Evolutionary conservation across 306 rosid genomes (phyloP).

Genomic region (Coriaria nepalensis): DNA sequence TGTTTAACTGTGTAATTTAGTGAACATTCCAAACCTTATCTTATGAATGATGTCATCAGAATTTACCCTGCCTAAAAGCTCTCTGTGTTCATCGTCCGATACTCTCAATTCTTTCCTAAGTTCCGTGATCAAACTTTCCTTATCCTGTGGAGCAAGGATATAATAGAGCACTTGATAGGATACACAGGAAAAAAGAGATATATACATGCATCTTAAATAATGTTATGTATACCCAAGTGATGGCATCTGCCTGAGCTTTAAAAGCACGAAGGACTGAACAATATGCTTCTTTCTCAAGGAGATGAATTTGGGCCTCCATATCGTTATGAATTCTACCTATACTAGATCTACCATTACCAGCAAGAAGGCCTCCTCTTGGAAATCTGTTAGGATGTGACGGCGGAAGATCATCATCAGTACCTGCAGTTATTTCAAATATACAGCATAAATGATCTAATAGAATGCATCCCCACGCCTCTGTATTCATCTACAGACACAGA

Average conservation of each 20-base stretch:
- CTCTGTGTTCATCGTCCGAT: constrained; percentile 45
- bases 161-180: not conserved
- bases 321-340: constrained; percentile 28
- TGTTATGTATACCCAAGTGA: constrained; percentile 34
- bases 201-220: not conserved
- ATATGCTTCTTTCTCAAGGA: constrained; percentile 41
- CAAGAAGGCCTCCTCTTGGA: constrained; percentile 28
- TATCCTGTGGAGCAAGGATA: constrained; percentile 22
- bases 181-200: not conserved
- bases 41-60: constrained; percentile 35
- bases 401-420: constrained; percentile 40
- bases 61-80: constrained; percentile 36
- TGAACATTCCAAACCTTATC: constrained; percentile 24
- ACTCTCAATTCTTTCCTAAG: constrained; percentile 44
- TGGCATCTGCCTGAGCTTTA: constrained; percentile 48
- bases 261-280: constrained; percentile 41
- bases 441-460: no score
- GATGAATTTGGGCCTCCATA: constrained; percentile 45
- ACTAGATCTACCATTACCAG: constrained; percentile 30
- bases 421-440: constrained; percentile 20
- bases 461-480: no score
- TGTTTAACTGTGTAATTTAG: not conserved
- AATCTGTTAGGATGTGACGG: constrained; percentile 38
- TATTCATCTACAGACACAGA: no score
- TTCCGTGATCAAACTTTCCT: constrained; percentile 40